Base-by-base conservation (phyloP, 768 basidiomycete genomes). In the Boletus fagicola region DNA sequence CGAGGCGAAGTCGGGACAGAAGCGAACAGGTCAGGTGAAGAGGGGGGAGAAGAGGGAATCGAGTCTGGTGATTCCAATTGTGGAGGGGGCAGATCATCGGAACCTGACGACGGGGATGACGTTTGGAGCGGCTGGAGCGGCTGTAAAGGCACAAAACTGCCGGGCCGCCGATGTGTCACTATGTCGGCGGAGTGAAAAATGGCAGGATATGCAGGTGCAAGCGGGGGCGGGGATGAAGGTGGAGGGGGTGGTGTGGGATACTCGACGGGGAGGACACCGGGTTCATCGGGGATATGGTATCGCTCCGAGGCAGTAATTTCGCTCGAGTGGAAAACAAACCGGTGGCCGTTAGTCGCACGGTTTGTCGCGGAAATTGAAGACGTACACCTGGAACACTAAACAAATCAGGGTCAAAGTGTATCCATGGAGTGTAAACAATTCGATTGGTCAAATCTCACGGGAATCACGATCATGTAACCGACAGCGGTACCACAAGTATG, bases 281-380 rank as follows among this genome's bases (percentile, higher is more conserved):
- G 80, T 68, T 92, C 89, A 57, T 80, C 77, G 36, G 73, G 73
- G 54, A 88, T 74, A 61, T 89, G 86, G 64, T 80, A 78, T 43
- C 89, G 82, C 65, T 88, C 86, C 28, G 80, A 80, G 10, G 82
- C 82, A 26, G 71, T 62, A 51, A 91, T 83, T 71, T 87, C 86
- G 60, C 71, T 80, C 40, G 86, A 87, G 75, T 93, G 90, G 70
- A 93, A 94, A 36, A 94, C 91, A 70, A 90, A 94, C 31, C 90
- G 84, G 69, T 92, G 90, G 10, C 90, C 89, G 70, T 92, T 93
- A 24, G 90, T 90, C 9, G 84, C 78, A 57, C 88, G 83, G 69
- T 87, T 87, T 18, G 80, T 83, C 6, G 79, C 78, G 48, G 81
- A 78, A 51, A 86, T 84, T 2, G 87, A 87, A 16, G 84, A 82